Conservation (phyloP, 371 early-diverging fungal species). For the Syncephalastrum racemosum region DNA sequence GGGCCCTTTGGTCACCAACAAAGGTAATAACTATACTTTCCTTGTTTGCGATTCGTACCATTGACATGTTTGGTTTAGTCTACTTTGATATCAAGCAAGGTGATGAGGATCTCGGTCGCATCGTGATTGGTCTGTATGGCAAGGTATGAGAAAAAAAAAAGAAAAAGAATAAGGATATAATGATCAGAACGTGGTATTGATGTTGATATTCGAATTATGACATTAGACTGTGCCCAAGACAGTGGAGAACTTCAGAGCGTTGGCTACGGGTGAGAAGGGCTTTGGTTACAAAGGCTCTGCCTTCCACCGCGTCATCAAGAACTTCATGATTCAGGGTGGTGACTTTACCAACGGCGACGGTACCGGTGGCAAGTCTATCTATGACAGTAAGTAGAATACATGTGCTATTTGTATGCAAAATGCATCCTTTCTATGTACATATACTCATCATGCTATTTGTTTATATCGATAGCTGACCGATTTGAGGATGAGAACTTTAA, state of each 20-base stretch:
- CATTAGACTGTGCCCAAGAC: constrained; percentile 79
- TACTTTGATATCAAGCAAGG: constrained; percentile 91
- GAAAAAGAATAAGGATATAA: not conserved
- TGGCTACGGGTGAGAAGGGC: constrained; percentile 82
- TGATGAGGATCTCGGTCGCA: constrained; percentile 76
- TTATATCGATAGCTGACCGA: constrained; percentile 36
- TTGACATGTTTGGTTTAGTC: constrained; percentile 45
- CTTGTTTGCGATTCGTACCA: not conserved
- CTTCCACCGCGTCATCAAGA: constrained; percentile 92
- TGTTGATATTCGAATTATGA: not conserved
- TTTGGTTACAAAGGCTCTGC: constrained; percentile 80
- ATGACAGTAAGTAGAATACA: constrained; percentile 48
- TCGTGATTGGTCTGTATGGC: constrained; percentile 85
- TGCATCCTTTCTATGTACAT: not conserved
- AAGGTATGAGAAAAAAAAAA: constrained; percentile 32
- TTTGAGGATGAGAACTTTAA: constrained; percentile 98
- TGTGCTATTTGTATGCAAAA: not conserved
- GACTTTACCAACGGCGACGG: constrained; percentile 84
- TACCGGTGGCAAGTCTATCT: constrained; percentile 96
- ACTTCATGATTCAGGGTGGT: constrained; percentile 88
- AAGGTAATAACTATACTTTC: constrained; percentile 21
- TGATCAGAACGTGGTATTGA: no score
- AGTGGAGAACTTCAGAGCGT: constrained; percentile 87
- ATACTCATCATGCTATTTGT: constrained; percentile 1
- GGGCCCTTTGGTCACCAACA: constrained; percentile 48